Evolutionary conservation across 2,329 filamentous ascomycete species (phyloP).

Genomic region (Allantophomopsis lycopodina): DNA sequence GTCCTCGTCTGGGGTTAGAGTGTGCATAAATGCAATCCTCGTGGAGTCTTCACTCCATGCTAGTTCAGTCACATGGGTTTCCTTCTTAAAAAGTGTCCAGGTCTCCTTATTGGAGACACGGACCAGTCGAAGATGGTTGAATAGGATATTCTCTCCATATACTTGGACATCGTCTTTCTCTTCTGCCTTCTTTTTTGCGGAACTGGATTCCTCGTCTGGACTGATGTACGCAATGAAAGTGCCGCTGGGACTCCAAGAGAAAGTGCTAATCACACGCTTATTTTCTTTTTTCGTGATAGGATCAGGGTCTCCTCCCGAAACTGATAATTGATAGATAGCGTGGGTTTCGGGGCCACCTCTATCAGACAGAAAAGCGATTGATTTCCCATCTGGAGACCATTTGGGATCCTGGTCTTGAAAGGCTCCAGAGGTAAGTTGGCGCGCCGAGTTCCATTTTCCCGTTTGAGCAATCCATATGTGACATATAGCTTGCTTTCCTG

Average conservation of each 20-base stretch:
- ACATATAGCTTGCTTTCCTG: no score
- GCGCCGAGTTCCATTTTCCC: no score
- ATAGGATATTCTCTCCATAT: slow-evolving; percentile 19
- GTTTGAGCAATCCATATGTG: no score
- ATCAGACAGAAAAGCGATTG: slow-evolving; percentile 21
- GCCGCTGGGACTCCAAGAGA: slow-evolving; percentile 20
- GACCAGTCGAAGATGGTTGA: slow-evolving; percentile 8
- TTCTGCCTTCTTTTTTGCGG: slow-evolving; percentile 17
- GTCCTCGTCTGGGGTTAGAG: no score
- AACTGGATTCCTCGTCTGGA: slow-evolving; percentile 18
- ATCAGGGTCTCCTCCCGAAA: slow-evolving; percentile 16
- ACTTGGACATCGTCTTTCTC: slow-evolving; percentile 20
- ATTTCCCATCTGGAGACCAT: slow-evolving; percentile 15
- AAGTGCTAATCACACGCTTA: slow-evolving; percentile 11
- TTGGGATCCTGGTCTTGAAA: not conserved
- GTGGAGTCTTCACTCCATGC: no score
- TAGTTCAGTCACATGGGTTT: slow-evolving; percentile 11
- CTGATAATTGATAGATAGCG: slow-evolving; percentile 4
- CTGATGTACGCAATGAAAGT: slow-evolving; percentile 19
- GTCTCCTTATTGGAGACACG: slow-evolving; percentile 13
- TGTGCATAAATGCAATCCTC: no score
- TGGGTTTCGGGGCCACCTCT: slow-evolving; percentile 14
- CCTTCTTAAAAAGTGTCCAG: slow-evolving; percentile 6
- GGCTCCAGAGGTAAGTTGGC: no score
- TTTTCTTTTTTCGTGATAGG: slow-evolving; percentile 14